A percentile compares a stretch with the other conserved stretches of the same genome.
Conservation (phyloP, 2,329 filamentous ascomycete genomes). For the Ophiocordyceps australis region DNA sequence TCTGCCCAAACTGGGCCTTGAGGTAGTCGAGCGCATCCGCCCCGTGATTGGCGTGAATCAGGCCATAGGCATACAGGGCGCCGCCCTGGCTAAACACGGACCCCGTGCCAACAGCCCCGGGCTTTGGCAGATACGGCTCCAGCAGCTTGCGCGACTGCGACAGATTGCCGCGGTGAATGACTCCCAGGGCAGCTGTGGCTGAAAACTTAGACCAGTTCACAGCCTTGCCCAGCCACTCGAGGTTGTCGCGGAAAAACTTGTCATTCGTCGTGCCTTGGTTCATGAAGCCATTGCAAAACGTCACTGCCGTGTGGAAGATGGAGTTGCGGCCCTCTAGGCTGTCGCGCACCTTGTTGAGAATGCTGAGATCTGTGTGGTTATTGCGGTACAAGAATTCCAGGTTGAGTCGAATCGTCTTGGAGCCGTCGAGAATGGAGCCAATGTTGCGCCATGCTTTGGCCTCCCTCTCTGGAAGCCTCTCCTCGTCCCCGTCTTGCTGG, state of each 20-base stretch:
- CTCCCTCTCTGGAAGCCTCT: constrained; percentile 29
- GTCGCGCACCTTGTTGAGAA: constrained; percentile 91
- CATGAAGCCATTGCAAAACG: constrained; percentile 98
- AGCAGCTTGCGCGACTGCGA: constrained; percentile 84
- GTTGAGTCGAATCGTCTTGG: constrained; percentile 86
- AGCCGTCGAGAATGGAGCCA: constrained; percentile 60
- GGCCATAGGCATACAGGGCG: constrained; percentile 82
- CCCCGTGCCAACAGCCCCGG: constrained; percentile 54
- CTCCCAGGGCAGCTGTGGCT: constrained; percentile 84
- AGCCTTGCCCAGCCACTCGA: constrained; percentile 95
- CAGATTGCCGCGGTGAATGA: constrained; percentile 91
- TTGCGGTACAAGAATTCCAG: constrained; percentile 93
- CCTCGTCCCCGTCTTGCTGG: constrained; percentile 36
- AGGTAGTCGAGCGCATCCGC: constrained; percentile 75
- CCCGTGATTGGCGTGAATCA: constrained; percentile 96
- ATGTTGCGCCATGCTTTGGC: constrained; percentile 44
- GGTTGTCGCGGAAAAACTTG: constrained; percentile 94
- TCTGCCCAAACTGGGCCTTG: constrained; percentile 53
- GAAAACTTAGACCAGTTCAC: constrained; percentile 99
- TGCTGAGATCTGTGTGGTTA: constrained; percentile 80
- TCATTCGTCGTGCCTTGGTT: constrained; percentile 96
- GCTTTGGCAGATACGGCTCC: constrained; percentile 80
- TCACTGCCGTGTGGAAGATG: constrained; percentile 95
- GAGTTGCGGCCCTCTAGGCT: constrained; percentile 91
- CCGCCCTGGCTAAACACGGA: constrained; percentile 94